Conservation (phyloP, 176 grass and related monocot species). For the Oryza rufipogon region DNA sequence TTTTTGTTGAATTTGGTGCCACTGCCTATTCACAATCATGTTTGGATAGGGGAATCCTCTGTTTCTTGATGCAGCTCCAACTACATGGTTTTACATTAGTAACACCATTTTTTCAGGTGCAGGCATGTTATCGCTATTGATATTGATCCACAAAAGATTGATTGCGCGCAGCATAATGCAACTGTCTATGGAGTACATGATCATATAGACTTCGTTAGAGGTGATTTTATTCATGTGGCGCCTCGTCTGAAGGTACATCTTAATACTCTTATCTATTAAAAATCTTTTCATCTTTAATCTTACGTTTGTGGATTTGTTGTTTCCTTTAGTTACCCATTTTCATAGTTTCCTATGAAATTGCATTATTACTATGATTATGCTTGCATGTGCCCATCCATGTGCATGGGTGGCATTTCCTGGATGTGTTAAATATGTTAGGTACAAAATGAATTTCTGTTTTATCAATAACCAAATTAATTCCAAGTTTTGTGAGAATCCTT, state of each 20-base stretch:
- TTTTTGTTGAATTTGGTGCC: background rate
- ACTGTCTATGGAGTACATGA: conserved; percentile 78
- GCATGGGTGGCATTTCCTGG: background rate
- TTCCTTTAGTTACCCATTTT: conserved; percentile 7
- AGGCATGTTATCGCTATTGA: conserved; percentile 92
- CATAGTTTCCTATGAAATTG: background rate
- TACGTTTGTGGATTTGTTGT: conserved; percentile 8
- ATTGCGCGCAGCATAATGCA: conserved; percentile 83
- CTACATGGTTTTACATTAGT: conserved; percentile 8
- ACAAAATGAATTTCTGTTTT: conserved; percentile 3
- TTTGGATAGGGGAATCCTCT: background rate
- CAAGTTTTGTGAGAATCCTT: background rate
- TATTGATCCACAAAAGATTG: conserved; percentile 91
- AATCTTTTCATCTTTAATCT: background rate
- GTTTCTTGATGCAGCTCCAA: conserved; percentile 10
- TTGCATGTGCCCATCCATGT: conserved; percentile 12
- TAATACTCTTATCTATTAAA: conserved; percentile 31
- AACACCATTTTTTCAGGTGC: conserved; percentile 64
- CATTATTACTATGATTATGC: conserved; percentile 15
- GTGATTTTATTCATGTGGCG: conserved; percentile 69
- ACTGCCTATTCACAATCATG: background rate
- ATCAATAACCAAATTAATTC: background rate
- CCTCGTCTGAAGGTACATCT: conserved; percentile 65
- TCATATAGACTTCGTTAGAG: conserved; percentile 82
- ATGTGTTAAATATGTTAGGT: conserved; percentile 13